phyloP scores from a whole-genome alignment of 805 yeast species.

The Dipodascopsis uninucleata region DNA sequence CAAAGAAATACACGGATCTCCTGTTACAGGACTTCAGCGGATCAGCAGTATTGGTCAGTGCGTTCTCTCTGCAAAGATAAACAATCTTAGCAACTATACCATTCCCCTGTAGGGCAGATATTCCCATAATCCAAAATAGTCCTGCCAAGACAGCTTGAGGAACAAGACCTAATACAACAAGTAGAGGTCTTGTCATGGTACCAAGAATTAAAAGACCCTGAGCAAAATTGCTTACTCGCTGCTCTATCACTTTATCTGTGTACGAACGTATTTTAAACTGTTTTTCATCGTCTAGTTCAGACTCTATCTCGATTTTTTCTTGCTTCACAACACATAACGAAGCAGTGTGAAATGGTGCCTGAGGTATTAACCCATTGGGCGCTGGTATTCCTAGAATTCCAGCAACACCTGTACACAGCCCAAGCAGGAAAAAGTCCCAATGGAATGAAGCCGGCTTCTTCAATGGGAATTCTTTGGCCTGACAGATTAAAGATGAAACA shows the following conservation, averaged over 20 bases:
- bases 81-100: conserved; percentile 59
- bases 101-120: conserved; percentile 66
- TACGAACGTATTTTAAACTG: neutral
- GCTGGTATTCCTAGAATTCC: conserved; percentile 91
- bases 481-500: conserved; percentile 90
- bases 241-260: conserved; percentile 72
- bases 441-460: conserved; percentile 87
- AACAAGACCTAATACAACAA: conserved; percentile 72
- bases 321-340: conserved; percentile 60
- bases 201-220: conserved; percentile 84
- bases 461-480: conserved; percentile 73
- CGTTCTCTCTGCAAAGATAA: conserved; percentile 58
- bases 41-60: conserved; percentile 37
- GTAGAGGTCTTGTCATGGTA: conserved; percentile 84
- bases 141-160: conserved; percentile 96
- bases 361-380: conserved; percentile 95
- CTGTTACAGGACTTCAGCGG: conserved; percentile 37
- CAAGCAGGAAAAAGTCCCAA: conserved; percentile 83
- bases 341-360: conserved; percentile 89
- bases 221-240: conserved; percentile 73
- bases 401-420: conserved; percentile 79
- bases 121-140: conserved; percentile 88
- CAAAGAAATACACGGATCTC: conserved; percentile 49
- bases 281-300: neutral
- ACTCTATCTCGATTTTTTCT: conserved; percentile 33